These are phyloP conservation scores for Pneumocystis canis DNA, from an alignment of 1,139 yeast species.

Conservation along the genomic window DNA sequence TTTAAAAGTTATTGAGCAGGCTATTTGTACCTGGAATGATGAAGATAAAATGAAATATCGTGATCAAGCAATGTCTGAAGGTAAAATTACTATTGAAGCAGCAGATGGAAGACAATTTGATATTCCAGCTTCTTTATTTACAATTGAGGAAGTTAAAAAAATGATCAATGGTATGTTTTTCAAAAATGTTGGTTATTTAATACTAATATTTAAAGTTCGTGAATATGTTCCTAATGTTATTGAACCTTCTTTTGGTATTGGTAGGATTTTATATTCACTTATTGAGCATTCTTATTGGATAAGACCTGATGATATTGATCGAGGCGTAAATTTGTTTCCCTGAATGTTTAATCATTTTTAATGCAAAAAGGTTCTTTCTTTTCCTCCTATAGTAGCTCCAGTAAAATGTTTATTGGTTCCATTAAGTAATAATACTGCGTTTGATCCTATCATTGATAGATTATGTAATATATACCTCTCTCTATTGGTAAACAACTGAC, in stretches of 20 bases:
- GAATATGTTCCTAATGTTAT: constrained; percentile 95
- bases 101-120: constrained; percentile 36
- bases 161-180: background rate
- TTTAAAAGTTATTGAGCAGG: constrained; percentile 79
- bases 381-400: constrained; percentile 94
- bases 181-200: background rate
- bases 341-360: background rate
- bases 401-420: constrained; percentile 94
- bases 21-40: constrained; percentile 63
- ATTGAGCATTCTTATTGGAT: constrained; percentile 94
- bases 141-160: constrained; percentile 40
- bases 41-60: constrained; percentile 70
- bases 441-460: constrained; percentile 53
- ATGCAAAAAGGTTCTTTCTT: constrained; percentile 36
- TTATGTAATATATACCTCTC: constrained; percentile 30
- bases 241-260: constrained; percentile 98
- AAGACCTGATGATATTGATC: constrained; percentile 81
- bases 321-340: constrained; percentile 40
- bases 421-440: constrained; percentile 66
- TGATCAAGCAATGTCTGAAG: constrained; percentile 46
- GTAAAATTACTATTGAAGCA: constrained; percentile 51
- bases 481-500: background rate
- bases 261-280: constrained; percentile 84
- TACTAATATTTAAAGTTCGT: constrained; percentile 33
- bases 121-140: constrained; percentile 64